Evolutionary conservation across 2,329 filamentous ascomycete species (phyloP), one percentile per base, ranked within the genome.

Genomic region (Aaosphaeria arxii): DNA sequence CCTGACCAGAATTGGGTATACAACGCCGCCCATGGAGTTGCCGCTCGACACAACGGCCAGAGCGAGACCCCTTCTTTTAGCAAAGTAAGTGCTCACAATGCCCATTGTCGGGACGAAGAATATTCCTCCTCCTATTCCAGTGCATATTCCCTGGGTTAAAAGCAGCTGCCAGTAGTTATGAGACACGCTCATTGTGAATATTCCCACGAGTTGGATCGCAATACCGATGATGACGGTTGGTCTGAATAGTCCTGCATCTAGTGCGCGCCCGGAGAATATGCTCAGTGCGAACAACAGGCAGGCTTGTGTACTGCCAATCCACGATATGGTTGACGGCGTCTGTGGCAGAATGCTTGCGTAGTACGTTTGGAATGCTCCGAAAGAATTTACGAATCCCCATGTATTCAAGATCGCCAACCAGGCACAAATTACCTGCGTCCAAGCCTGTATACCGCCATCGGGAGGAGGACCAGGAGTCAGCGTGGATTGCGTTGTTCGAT

Each of bases 41-140:
- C 85, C 86, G 0, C 78, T 78, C 0, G 83, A 80, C 1, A 75
- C 74, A 6, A 84, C 71, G 0, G 81, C 82, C 13, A 87, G 72
- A 1, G 84, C 84, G 7, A 86, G 69, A 0, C 77, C 77, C 6
- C 79, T 76, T 11, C 77, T 77, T 30, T 70, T 78, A 9, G 72
- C 74, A 53, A 87, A 87, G 45, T 85, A 85, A 0, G 81, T 83
- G 1, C 62, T 53, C n/a, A 59, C 55, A 2, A 69, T 46, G 4
- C 61, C 57, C 57, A 68, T 63, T 4, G 64, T 57, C 1, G 65
- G 66, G 13, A 57, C 51, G 41, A 69, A 69, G 47, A 66, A 61
- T 5, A 64, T 57, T 6, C 65, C 65, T 6, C 58, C 57, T 1
- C 63, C 65, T 7, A 69, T 44, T 3, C 65, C 64, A 7, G 61